These are phyloP conservation scores for Cryphonectria nitschkei DNA, from an alignment of 2,329 filamentous ascomycete species.

Conservation along the genomic window DNA sequence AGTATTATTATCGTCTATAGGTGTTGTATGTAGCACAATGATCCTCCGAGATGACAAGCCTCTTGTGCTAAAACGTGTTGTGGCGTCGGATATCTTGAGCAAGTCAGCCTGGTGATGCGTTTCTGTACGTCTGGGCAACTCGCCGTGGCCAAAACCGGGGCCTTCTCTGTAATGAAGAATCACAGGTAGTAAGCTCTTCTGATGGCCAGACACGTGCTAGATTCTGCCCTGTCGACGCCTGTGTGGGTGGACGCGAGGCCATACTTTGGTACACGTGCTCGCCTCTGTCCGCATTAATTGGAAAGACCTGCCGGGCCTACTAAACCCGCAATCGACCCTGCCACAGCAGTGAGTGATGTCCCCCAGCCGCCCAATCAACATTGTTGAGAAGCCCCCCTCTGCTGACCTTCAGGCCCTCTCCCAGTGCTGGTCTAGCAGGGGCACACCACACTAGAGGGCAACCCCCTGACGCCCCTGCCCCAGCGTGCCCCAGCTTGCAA, in stretches of 20 bases:
- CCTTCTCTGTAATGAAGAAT: background rate
- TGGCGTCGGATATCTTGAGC: no score
- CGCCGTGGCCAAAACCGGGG: no score
- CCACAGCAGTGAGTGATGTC: background rate
- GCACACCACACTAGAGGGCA: background rate
- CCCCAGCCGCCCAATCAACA: constrained; percentile 6
- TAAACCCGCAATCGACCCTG: background rate
- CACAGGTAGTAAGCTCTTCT: no score
- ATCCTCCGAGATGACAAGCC: background rate
- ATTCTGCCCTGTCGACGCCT: no score
- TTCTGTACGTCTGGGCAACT: no score
- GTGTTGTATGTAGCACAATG: background rate
- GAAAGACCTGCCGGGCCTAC: background rate
- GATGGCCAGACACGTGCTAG: no score
- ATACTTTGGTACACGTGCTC: constrained; percentile 15
- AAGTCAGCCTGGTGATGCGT: no score
- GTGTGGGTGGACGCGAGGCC: background rate
- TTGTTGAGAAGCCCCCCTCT: background rate
- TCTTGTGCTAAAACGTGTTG: background rate
- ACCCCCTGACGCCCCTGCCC: constrained; percentile 7
- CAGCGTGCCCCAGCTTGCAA: background rate
- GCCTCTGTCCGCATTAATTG: background rate
- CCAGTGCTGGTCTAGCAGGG: background rate
- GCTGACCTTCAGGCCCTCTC: constrained; percentile 20
- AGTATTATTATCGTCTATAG: no score